These are phyloP conservation scores for Colletotrichum sp. DNA, from an alignment of 2,329 filamentous ascomycete genomes.

Conservation along the genomic window DNA sequence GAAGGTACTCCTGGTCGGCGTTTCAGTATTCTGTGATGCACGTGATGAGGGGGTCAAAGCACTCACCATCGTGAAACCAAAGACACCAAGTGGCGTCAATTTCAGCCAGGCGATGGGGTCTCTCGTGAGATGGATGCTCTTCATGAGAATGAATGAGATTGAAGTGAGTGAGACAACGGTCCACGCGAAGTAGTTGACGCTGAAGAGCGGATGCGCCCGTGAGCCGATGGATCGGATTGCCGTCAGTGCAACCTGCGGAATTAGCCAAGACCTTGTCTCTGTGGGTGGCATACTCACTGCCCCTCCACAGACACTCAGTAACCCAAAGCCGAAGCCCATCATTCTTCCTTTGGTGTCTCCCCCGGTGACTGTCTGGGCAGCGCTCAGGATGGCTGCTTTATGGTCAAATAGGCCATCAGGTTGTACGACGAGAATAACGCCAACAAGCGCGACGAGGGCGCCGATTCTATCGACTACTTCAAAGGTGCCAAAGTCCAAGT, in stretches of 20 bases:
- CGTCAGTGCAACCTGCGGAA: background rate
- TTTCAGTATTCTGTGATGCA: background rate
- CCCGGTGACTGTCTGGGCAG: background rate
- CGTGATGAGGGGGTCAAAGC: background rate
- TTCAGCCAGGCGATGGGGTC: background rate
- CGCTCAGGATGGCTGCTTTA: background rate
- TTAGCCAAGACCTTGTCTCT: background rate
- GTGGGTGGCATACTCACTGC: background rate
- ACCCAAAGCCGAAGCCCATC: conserved; percentile 7
- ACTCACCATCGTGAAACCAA: conserved; percentile 13
- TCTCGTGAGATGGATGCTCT: background rate
- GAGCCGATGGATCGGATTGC: conserved; percentile 6
- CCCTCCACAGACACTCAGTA: conserved; percentile 3
- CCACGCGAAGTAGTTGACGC: conserved; percentile 7
- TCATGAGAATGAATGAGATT: background rate
- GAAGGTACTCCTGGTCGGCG: background rate
- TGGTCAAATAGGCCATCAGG: conserved; percentile 1
- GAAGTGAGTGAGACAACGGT: background rate
- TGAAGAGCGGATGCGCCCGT: background rate
- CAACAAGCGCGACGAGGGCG: background rate
- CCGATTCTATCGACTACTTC: background rate
- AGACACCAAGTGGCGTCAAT: background rate
- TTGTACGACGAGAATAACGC: conserved; percentile 8
- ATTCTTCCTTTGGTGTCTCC: background rate
- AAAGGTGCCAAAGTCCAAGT: conserved; percentile 1